phyloP scores from a whole-genome alignment of 2,329 filamentous ascomycete genomes.

The Claviceps sp. region DNA sequence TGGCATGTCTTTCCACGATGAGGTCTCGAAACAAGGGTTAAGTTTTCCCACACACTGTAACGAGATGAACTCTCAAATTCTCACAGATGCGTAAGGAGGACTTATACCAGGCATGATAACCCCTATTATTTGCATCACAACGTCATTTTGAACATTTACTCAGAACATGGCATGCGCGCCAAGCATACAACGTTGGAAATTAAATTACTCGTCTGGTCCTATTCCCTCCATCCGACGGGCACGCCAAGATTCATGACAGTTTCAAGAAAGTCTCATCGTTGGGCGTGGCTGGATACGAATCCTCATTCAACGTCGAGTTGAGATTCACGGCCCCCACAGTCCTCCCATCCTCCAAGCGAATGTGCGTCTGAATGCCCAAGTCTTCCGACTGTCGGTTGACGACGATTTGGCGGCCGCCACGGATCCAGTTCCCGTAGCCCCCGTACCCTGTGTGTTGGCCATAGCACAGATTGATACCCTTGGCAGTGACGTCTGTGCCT shows the following conservation, averaged over 20 bases:
- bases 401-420: slow-evolving; percentile 43
- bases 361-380: slow-evolving; percentile 41
- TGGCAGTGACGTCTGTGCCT: slow-evolving; percentile 22
- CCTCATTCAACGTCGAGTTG: slow-evolving; percentile 41
- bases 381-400: slow-evolving; percentile 29
- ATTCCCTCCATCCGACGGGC: not conserved
- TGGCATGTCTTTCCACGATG: too few relatives aligned
- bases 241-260: not conserved
- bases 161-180: too few relatives aligned
- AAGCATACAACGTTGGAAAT: too few relatives aligned
- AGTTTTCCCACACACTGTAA: too few relatives aligned
- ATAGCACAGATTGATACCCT: slow-evolving; percentile 37
- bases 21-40: too few relatives aligned
- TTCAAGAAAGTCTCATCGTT: slow-evolving; percentile 14
- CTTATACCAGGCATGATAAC: too few relatives aligned
- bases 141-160: too few relatives aligned
- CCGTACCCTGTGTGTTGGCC: slow-evolving; percentile 57
- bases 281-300: slow-evolving; percentile 31
- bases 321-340: slow-evolving; percentile 34
- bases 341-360: slow-evolving; percentile 39
- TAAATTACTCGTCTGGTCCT: too few relatives aligned
- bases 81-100: too few relatives aligned
- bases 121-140: too few relatives aligned
- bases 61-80: too few relatives aligned
- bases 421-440: slow-evolving; percentile 51